A percentile compares a stretch with the other conserved stretches of the same genome.
phyloP scores from a whole-genome alignment of 2,329 filamentous ascomycete genomes.

The Aurifilum marmelostoma region DNA sequence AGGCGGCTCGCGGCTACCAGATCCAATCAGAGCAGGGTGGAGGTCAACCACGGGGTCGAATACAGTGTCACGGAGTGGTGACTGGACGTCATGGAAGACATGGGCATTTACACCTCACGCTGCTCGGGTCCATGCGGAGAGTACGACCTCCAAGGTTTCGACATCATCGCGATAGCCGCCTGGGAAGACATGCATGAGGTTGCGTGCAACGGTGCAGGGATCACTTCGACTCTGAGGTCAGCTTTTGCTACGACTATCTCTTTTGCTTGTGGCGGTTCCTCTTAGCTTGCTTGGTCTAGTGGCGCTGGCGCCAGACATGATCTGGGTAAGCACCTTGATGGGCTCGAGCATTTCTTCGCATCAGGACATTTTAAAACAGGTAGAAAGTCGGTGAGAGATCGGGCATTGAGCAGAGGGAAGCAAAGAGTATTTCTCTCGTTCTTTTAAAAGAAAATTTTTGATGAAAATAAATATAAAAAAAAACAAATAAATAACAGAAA shows the following conservation, averaged over 20 bases:
- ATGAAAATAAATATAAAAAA: neutral
- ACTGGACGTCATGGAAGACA: neutral
- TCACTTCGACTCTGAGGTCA: neutral
- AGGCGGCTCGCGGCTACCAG: neutral
- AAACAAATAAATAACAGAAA: neutral
- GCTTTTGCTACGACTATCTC: neutral
- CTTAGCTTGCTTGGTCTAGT: neutral
- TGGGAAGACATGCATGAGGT: neutral
- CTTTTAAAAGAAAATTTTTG: no score
- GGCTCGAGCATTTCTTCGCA: neutral
- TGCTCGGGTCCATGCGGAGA: neutral
- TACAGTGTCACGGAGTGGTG: neutral
- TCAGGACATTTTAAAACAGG: neutral
- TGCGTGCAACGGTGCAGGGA: neutral
- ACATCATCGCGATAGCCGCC: neutral
- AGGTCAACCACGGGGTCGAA: neutral
- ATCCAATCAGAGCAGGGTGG: neutral
- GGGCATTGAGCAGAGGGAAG: no score
- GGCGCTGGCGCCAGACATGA: neutral
- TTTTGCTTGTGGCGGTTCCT: neutral
- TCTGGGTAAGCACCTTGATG: neutral
- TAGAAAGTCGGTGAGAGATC: neutral
- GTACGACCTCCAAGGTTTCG: neutral
- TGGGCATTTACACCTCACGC: neutral
- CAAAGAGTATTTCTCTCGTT: no score